Percentiles rank a stretch among this genome's conserved stretches.
phyloP scores from a whole-genome alignment of 306 rosid species.

The Neltuma alba region DNA sequence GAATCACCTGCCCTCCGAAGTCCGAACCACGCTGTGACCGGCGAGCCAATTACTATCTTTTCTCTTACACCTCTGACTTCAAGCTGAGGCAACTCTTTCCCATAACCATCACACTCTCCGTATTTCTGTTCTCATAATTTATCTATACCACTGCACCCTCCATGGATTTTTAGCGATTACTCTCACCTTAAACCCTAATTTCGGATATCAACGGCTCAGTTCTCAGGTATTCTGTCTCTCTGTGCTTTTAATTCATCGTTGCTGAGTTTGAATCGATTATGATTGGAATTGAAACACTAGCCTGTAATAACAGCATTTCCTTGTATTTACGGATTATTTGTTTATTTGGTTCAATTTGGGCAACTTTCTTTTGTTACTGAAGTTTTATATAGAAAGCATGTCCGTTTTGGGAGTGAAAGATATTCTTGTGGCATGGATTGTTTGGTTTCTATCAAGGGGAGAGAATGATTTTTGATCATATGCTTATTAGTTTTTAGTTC shows the following conservation, averaged over 20 bases:
- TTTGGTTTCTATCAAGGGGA: not conserved
- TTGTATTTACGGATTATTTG: not conserved
- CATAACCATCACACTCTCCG: not conserved
- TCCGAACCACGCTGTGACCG: not conserved
- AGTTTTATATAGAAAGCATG: not conserved
- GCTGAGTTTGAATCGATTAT: not conserved
- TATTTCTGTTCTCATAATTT: not conserved
- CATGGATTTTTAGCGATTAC: slow-evolving; percentile 2
- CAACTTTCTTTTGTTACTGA: not conserved
- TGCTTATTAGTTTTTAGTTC: not conserved
- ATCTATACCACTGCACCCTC: not conserved
- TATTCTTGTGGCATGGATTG: not conserved
- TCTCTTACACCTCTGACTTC: not conserved
- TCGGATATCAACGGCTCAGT: slow-evolving; percentile 1
- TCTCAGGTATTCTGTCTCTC: slow-evolving; percentile 24
- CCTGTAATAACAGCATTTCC: not conserved
- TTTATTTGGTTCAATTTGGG: not conserved
- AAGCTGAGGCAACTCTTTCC: not conserved
- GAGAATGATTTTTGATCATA: not conserved
- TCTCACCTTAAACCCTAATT: slow-evolving; percentile 35
- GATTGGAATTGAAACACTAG: not conserved
- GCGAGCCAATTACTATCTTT: not conserved
- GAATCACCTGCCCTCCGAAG: not conserved
- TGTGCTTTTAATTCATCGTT: slow-evolving; percentile 1
- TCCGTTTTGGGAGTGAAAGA: not conserved